Conservation (phyloP, 2,329 filamentous ascomycete genomes). For the Myriosclerotinia duriaeana region DNA sequence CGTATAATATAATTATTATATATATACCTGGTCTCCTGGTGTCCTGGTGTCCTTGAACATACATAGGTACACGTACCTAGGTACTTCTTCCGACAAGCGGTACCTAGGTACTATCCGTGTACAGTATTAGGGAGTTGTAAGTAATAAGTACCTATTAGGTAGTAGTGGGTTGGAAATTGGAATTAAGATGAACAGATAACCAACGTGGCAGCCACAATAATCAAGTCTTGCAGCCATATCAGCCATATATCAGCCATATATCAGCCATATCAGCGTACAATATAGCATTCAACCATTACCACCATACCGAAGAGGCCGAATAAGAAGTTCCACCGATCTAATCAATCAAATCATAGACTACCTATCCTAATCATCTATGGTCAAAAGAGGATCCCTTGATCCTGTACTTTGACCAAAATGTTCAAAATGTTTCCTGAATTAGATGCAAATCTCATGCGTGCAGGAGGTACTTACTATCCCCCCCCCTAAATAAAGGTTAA, state of each 20-base stretch:
- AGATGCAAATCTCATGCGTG: constrained; percentile 14
- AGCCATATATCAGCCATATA: too few species aligned
- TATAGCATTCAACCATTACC: not conserved
- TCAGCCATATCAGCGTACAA: constrained; percentile 3
- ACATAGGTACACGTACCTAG: too few species aligned
- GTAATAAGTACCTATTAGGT: too few species aligned
- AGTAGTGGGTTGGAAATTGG: not conserved
- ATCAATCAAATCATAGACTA: constrained; percentile 1
- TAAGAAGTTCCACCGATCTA: constrained; percentile 13
- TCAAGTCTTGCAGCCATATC: not conserved
- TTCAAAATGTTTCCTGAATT: constrained; percentile 21
- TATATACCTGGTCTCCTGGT: not conserved
- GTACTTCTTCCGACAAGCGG: constrained; percentile 9
- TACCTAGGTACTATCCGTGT: constrained; percentile 9
- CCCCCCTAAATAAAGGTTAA: too few species aligned
- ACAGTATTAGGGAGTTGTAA: not conserved
- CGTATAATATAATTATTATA: too few species aligned
- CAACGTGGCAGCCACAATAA: constrained; percentile 15
- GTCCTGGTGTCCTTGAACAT: constrained; percentile 3
- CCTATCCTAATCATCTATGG: not conserved
- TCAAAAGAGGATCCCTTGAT: constrained; percentile 17
- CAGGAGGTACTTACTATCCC: too few species aligned
- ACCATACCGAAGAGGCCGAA: not conserved
- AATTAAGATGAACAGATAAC: constrained; percentile 17
- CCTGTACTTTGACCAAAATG: constrained; percentile 4